Conservation (phyloP, 768 basidiomycete species). For the Trametes cinnabarina region DNA sequence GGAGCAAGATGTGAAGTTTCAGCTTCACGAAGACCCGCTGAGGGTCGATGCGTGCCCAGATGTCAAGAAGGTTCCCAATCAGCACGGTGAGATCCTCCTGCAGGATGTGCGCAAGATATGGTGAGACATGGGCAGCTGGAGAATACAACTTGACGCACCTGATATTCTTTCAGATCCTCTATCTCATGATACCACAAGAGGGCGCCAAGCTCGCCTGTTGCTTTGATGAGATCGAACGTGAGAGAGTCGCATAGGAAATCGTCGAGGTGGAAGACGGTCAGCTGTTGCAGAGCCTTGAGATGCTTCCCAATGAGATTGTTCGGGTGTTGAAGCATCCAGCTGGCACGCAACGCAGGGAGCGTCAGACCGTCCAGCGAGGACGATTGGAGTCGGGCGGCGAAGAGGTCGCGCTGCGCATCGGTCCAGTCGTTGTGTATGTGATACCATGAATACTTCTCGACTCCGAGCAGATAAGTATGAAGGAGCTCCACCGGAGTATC, state of each 20-base stretch:
- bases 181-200: constrained; percentile 15
- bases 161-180: constrained; percentile 4
- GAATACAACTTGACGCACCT: constrained; percentile 2
- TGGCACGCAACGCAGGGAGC: constrained; percentile 26
- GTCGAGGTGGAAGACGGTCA: constrained; percentile 29
- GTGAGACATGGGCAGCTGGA: too few species aligned
- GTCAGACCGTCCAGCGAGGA: constrained; percentile 29
- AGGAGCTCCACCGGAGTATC: constrained; percentile 18
- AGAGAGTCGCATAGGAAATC: not conserved
- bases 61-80: constrained; percentile 22
- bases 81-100: constrained; percentile 18
- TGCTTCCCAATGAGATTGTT: constrained; percentile 38
- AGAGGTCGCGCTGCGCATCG: constrained; percentile 23
- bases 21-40: constrained; percentile 27
- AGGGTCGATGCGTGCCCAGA: constrained; percentile 28
- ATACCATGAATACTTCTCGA: constrained; percentile 36
- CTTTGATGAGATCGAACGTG: constrained; percentile 1
- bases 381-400: constrained; percentile 28
- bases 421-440: constrained; percentile 24
- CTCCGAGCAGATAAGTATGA: constrained; percentile 28
- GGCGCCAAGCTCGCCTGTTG: constrained; percentile 14
- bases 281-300: constrained; percentile 34
- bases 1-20: constrained; percentile 36
- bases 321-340: constrained; percentile 35
- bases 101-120: too few species aligned